A percentile compares a stretch with the other conserved stretches of the same genome.
phyloP scores from a whole-genome alignment of 2,329 filamentous ascomycete genomes.

The Arthrinium puccinioides region DNA sequence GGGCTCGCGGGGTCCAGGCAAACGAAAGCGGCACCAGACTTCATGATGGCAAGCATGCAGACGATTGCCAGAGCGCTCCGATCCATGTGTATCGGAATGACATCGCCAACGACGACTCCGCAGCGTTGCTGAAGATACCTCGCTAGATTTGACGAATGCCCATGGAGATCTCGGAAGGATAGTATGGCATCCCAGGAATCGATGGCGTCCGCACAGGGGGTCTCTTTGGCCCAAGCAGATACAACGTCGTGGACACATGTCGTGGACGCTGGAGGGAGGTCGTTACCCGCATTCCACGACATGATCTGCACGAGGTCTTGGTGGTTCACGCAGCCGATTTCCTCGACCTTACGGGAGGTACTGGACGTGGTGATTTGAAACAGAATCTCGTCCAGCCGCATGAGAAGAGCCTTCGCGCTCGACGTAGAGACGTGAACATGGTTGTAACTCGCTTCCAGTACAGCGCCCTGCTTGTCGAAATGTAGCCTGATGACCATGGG shows the following conservation, averaged over 20 bases:
- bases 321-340: too few species aligned
- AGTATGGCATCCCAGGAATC: constrained; percentile 19
- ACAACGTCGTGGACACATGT: constrained; percentile 2
- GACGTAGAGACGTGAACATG: too few species aligned
- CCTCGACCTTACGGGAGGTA: too few species aligned
- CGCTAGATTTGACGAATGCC: constrained; percentile 14
- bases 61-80: constrained; percentile 13
- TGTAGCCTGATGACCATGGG: too few species aligned
- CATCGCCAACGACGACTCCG: constrained; percentile 17
- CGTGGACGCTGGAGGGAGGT: not conserved
- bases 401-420: too few species aligned
- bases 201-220: not conserved
- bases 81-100: constrained; percentile 26
- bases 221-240: not conserved
- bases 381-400: too few species aligned
- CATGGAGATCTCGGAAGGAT: constrained; percentile 20
- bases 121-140: constrained; percentile 10
- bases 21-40: not conserved
- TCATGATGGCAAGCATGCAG: constrained; percentile 1
- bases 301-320: too few species aligned
- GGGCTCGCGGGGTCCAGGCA: not conserved
- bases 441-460: too few species aligned
- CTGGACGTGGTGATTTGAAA: too few species aligned
- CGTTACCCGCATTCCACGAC: constrained; percentile 6
- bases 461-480: too few species aligned